phyloP scores from a whole-genome alignment of 345 rosid genomes.

The Citropsis articulata region DNA sequence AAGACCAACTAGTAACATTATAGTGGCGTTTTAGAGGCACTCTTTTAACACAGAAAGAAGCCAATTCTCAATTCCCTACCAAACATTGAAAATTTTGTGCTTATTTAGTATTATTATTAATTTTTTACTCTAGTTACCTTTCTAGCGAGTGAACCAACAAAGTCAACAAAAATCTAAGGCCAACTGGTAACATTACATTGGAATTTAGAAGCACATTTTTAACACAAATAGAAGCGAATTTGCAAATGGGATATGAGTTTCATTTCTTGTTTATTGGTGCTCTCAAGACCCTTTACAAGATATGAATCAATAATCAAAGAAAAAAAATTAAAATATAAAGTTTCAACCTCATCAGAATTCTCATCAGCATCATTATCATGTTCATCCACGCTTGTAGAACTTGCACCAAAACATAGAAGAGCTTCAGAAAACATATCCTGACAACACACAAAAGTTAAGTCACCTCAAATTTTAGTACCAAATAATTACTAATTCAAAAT shows the following conservation, averaged over 20 bases:
- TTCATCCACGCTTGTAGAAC: slow-evolving; percentile 56
- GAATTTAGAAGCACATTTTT: not conserved
- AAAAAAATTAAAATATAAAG: not conserved
- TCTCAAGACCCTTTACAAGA: not conserved
- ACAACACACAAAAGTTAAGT: slow-evolving; percentile 9
- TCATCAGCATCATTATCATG: slow-evolving; percentile 37
- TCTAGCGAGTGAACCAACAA: not conserved
- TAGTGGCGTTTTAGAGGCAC: not conserved
- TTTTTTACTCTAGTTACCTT: not conserved
- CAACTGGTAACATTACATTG: too few species aligned
- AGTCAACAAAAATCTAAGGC: too few species aligned
- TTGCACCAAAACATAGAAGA: slow-evolving; percentile 78
- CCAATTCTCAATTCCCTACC: too few species aligned
- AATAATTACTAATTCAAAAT: not conserved
- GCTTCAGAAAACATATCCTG: slow-evolving; percentile 85
- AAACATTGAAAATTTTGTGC: too few species aligned
- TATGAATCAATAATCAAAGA: not conserved
- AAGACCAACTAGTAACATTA: too few species aligned
- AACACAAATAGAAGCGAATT: too few species aligned
- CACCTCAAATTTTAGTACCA: too few species aligned
- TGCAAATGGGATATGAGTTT: not conserved
- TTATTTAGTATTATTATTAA: too few species aligned
- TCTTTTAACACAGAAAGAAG: not conserved
- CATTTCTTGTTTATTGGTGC: not conserved
- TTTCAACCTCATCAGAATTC: slow-evolving; percentile 53